phyloP scores from a whole-genome alignment of 805 yeast species.

The Scheffersomyces ergatensis region DNA sequence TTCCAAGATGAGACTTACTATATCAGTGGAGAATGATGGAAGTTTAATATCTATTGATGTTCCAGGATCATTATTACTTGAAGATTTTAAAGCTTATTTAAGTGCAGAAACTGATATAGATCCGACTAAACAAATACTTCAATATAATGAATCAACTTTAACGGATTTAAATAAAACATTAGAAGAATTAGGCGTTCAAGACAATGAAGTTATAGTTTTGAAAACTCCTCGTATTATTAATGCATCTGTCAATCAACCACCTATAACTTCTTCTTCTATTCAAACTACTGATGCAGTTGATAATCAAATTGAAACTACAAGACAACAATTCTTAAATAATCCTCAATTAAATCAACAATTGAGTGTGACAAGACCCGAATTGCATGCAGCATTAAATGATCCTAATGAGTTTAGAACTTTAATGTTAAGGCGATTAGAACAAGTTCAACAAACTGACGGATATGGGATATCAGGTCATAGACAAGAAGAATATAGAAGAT shows the following conservation, averaged over 20 bases:
- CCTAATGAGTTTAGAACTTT: slow-evolving; percentile 45
- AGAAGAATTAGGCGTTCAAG: slow-evolving; percentile 44
- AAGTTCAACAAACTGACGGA: slow-evolving; percentile 19
- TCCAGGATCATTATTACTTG: slow-evolving; percentile 58
- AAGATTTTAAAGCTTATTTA: slow-evolving; percentile 70
- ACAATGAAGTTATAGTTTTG: slow-evolving; percentile 58
- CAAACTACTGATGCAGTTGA: slow-evolving; percentile 9
- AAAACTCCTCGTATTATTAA: slow-evolving; percentile 10
- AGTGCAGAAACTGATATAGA: slow-evolving; percentile 65
- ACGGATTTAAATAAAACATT: slow-evolving; percentile 32
- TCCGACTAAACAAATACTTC: slow-evolving; percentile 45
- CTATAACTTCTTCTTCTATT: slow-evolving; percentile 4
- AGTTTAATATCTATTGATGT: slow-evolving; percentile 53
- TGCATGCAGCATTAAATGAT: slow-evolving; percentile 46
- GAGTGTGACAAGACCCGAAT: slow-evolving; percentile 41
- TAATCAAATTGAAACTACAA: slow-evolving; percentile 43
- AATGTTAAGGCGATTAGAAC: slow-evolving; percentile 28
- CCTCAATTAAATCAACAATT: slow-evolving; percentile 38
- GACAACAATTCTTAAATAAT: slow-evolving; percentile 48
- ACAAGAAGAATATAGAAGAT: slow-evolving; percentile 44
- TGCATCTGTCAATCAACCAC: slow-evolving; percentile 4
- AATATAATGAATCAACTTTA: slow-evolving; percentile 45
- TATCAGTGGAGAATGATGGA: slow-evolving; percentile 20
- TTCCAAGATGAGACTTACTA: slow-evolving; percentile 21
- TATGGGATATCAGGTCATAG: slow-evolving; percentile 6